phyloP scores from a whole-genome alignment of 75 land plant species.

The Pinus tabuliformis region DNA sequence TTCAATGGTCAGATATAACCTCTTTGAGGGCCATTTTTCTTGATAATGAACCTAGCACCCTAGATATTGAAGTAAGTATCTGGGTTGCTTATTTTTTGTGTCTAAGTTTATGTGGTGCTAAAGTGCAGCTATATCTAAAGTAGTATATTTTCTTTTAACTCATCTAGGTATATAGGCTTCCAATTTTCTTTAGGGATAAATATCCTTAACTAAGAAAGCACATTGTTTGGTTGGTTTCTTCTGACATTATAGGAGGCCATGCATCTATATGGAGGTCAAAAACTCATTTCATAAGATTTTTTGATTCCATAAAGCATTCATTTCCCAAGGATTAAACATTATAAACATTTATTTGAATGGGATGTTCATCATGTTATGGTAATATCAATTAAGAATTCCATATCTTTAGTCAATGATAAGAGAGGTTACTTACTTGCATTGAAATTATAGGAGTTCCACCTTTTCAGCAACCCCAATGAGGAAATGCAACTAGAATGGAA shows the following conservation, averaged over 20 bases:
- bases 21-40: constrained; percentile 46
- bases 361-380: neutral
- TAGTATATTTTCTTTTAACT: too few species aligned
- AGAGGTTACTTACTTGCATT: too few species aligned
- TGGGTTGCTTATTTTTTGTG: too few species aligned
- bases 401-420: too few species aligned
- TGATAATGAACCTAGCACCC: constrained; percentile 40
- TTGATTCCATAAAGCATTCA: constrained; percentile 1
- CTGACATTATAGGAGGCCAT: constrained; percentile 78
- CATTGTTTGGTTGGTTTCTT: constrained; percentile 73
- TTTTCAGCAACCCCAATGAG: too few species aligned
- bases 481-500: too few species aligned
- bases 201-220: constrained; percentile 88
- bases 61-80: constrained; percentile 49
- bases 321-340: too few species aligned
- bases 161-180: constrained; percentile 70
- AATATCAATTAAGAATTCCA: neutral
- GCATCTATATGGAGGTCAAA: constrained; percentile 57
- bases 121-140: too few species aligned
- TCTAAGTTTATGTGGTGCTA: too few species aligned
- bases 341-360: too few species aligned
- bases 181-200: constrained; percentile 81
- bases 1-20: constrained; percentile 86
- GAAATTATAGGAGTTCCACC: too few species aligned
- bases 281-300: too few species aligned